phyloP scores from a whole-genome alignment of 257 asterid genomes.

The Paulownia fortunei region DNA sequence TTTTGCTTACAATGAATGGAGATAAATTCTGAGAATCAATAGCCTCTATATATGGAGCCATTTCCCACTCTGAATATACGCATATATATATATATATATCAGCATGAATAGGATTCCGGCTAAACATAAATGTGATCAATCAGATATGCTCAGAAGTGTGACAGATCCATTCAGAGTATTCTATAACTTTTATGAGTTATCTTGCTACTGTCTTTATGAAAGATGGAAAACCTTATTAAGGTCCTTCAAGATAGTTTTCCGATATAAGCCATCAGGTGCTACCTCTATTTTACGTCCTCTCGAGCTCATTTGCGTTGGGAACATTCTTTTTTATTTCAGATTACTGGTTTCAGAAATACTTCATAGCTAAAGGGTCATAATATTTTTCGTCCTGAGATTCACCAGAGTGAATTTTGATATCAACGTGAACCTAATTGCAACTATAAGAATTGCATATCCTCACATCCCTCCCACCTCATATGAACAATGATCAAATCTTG shows the following conservation, averaged over 20 bases:
- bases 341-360: not conserved
- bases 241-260: constrained; percentile 1
- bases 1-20: constrained; percentile 61
- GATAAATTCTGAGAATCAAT: constrained; percentile 82
- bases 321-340: constrained; percentile 4
- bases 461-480: too few species aligned
- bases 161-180: not conserved
- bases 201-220: not conserved
- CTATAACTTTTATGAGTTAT: not conserved
- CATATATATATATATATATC: too few species aligned
- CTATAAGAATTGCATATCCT: too few species aligned
- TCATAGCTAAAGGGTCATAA: not conserved
- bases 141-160: constrained; percentile 6
- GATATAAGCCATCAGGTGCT: not conserved
- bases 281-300: not conserved
- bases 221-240: not conserved
- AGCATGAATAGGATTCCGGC: constrained; percentile 28
- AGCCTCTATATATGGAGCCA: constrained; percentile 98
- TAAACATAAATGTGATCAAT: constrained; percentile 20
- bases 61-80: constrained; percentile 84
- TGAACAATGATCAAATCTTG: too few species aligned
- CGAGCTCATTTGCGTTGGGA: constrained; percentile 8
- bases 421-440: constrained; percentile 3
- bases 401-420: not conserved
- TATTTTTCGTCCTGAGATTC: not conserved